Conservation (phyloP, 352 stramenopile species). For the Elongisporangium anandrum region DNA sequence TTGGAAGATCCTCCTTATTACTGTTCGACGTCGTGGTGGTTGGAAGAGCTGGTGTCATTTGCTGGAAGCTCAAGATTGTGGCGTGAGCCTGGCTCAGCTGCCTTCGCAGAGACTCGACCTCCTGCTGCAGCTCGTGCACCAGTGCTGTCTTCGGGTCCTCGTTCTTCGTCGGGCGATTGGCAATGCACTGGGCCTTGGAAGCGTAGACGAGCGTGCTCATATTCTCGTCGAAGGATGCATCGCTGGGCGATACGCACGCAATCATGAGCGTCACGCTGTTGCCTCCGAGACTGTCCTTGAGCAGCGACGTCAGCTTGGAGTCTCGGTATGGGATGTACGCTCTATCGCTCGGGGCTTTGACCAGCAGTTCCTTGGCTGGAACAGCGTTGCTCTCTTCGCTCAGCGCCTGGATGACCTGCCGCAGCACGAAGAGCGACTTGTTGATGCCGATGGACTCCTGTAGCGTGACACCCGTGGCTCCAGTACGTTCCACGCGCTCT, state of each 20-base stretch:
- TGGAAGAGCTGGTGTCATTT: slow-evolving; percentile 1
- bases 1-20: background rate
- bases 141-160: slow-evolving; percentile 41
- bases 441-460: slow-evolving; percentile 63
- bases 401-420: slow-evolving; percentile 51
- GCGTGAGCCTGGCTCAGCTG: slow-evolving; percentile 35
- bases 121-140: slow-evolving; percentile 37
- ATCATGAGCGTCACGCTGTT: slow-evolving; percentile 70
- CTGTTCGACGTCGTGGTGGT: no score
- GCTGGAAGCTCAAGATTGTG: slow-evolving; percentile 35
- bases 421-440: slow-evolving; percentile 57
- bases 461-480: slow-evolving; percentile 42
- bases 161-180: slow-evolving; percentile 48
- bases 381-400: slow-evolving; percentile 26
- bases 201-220: slow-evolving; percentile 67
- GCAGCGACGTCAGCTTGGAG: slow-evolving; percentile 57
- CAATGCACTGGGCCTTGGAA: slow-evolving; percentile 44
- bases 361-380: background rate
- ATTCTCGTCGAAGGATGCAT: slow-evolving; percentile 51
- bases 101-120: slow-evolving; percentile 21
- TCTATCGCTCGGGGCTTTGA: background rate
- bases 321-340: slow-evolving; percentile 52
- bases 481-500: slow-evolving; percentile 55
- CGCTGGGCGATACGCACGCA: slow-evolving; percentile 52
- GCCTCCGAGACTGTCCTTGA: slow-evolving; percentile 57